A percentile compares a stretch with the other conserved stretches of the same genome.
Conservation (phyloP, 257 asterid genomes). For the Solanum sejunctum region DNA sequence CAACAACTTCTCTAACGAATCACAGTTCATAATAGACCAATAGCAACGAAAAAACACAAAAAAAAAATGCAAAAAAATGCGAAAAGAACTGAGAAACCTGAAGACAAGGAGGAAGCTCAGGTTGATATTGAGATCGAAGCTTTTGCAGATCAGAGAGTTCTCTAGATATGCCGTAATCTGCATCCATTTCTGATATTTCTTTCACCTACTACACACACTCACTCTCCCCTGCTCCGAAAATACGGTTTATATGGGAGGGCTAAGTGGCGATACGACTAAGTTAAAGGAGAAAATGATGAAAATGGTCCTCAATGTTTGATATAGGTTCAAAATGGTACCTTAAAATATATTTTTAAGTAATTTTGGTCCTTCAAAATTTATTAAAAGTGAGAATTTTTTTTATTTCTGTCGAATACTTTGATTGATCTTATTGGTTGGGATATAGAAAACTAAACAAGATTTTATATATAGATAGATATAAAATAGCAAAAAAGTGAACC, state of each 20-base stretch:
- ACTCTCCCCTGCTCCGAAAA: neutral
- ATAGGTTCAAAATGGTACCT: neutral
- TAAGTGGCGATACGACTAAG: neutral
- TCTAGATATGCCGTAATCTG: conserved; percentile 65
- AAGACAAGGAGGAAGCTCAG: conserved; percentile 90
- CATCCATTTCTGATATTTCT: conserved; percentile 34
- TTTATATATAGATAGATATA: too few species aligned
- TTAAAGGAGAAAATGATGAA: neutral
- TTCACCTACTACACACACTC: neutral
- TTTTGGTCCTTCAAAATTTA: neutral
- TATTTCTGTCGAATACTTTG: neutral
- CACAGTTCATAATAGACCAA: neutral
- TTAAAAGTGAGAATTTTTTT: neutral
- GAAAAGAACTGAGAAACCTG: conserved; percentile 29
- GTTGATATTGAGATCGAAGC: conserved; percentile 62
- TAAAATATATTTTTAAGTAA: neutral
- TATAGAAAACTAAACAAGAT: too few species aligned
- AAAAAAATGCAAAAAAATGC: neutral
- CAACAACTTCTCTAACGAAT: neutral
- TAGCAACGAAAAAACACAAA: neutral
- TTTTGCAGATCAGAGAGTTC: conserved; percentile 84
- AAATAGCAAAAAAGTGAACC: too few species aligned
- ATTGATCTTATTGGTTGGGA: neutral
- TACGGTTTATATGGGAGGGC: neutral
- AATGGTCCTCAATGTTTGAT: neutral